These are phyloP conservation scores for Thalassiosira allenii DNA, from an alignment of 352 stramenopile genomes.

Conservation along the genomic window DNA sequence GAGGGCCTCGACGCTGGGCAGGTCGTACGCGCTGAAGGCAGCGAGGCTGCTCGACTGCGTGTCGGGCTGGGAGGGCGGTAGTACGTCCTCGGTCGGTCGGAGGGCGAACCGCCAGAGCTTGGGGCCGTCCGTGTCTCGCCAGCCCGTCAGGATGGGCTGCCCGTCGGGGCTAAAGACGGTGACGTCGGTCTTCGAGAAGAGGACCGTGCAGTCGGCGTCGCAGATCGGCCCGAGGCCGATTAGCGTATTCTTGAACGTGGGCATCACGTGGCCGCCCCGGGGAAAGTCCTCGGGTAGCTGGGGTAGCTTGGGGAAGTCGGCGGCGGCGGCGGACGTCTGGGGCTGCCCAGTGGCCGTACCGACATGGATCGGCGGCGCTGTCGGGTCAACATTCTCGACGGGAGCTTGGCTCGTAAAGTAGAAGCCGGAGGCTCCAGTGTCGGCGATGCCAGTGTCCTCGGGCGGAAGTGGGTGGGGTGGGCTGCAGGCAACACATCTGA, in stretches of 20 bases:
- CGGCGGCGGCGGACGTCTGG: neutral
- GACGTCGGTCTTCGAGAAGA: neutral
- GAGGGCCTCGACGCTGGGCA: constrained; percentile 3
- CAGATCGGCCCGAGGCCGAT: constrained; percentile 17
- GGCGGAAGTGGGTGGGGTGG: no score
- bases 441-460: neutral
- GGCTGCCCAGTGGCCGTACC: neutral
- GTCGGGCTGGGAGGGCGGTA: neutral
- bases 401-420: neutral
- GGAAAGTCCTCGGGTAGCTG: no score
- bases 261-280: no score
- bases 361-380: neutral
- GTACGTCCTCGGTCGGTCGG: neutral
- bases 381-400: neutral
- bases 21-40: constrained; percentile 10
- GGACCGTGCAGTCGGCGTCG: constrained; percentile 1
- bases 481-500: no score
- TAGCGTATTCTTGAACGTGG: neutral
- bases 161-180: neutral
- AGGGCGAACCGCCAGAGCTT: constrained; percentile 13
- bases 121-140: neutral
- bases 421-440: neutral
- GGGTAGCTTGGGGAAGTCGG: neutral
- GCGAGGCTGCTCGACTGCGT: neutral
- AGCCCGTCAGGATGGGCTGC: constrained; percentile 5